A percentile compares a stretch with the other conserved stretches of the same genome.
Conservation (phyloP, 2,329 filamentous ascomycete genomes). For the Phialemoniopsis sp. region DNA sequence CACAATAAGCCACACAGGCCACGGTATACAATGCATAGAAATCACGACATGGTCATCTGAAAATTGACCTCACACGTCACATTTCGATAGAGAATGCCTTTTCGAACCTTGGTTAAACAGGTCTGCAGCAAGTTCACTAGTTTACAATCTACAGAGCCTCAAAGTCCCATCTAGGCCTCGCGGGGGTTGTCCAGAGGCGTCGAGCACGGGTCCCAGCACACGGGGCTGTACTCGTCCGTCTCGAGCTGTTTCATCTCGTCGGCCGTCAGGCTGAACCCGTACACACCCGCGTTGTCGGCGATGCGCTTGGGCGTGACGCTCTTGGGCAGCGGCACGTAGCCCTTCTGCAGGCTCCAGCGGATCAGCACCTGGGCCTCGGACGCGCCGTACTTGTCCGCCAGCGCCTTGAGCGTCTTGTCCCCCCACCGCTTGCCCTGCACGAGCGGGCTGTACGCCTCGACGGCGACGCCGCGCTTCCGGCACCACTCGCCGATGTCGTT, state of each 20-base stretch:
- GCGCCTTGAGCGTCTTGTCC: constrained; percentile 58
- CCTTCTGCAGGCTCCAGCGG: constrained; percentile 79
- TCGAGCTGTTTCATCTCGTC: constrained; percentile 50
- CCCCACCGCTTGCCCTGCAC: constrained; percentile 66
- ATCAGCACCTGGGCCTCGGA: constrained; percentile 73
- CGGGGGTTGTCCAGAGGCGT: constrained; percentile 7
- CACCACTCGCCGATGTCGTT: constrained; percentile 79
- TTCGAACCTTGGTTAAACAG: too few species aligned
- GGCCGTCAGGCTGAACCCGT: constrained; percentile 52
- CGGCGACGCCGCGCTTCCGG: constrained; percentile 52
- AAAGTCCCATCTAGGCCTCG: too few species aligned
- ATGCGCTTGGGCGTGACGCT: constrained; percentile 56
- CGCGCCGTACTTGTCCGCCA: constrained; percentile 71
- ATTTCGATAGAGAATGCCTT: too few species aligned
- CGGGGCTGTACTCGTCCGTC: constrained; percentile 19
- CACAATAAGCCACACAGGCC: too few species aligned
- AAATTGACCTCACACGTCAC: too few species aligned
- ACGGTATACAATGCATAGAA: too few species aligned
- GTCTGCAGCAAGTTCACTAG: too few species aligned
- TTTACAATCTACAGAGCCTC: too few species aligned
- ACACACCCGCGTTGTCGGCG: constrained; percentile 58
- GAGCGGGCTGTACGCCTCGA: constrained; percentile 61
- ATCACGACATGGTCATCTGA: too few species aligned
- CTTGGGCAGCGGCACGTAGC: constrained; percentile 62
- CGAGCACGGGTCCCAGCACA: constrained; percentile 21